Evolutionary conservation across 2,329 filamentous ascomycete genomes (phyloP), one percentile per base, ranked within the genome.

Genomic region (Esteya vermicola): DNA sequence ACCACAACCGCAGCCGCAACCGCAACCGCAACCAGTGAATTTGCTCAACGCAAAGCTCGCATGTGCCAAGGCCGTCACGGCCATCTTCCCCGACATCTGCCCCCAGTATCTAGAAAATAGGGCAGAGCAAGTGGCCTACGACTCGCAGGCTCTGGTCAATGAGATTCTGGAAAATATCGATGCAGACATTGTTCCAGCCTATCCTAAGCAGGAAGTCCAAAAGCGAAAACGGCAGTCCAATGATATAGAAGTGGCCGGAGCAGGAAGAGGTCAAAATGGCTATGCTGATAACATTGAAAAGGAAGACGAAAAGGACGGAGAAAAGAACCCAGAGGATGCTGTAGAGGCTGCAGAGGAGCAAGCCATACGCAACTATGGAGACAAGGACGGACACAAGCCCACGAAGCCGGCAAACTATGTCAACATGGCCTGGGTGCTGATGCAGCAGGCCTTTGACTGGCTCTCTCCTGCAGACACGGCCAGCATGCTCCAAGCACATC

Each of bases 41-140:
- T n/a, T n/a, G n/a, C n/a, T n/a, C 13, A 33, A 44, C 4, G 16
- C 33, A 16, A 33, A 34, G 19, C 25, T 25, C 57, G 41, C 43
- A 6, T 63, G 57, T 47, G 52, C 50, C 23, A 44, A 51, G 14
- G 41, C 46, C 4, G 49, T 63, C 13, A 45, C 57, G 9, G 34
- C 41, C 5, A 36, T 68, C 9, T 68, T 71, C 42, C 63, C 65
- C 0, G 60, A 70, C 31, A 64, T 71, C 3, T 67, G 62, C 42
- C 54, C 50, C 1, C 43, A 57, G 0, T 63, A 60, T 40, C 51
- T 70, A 12, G 42, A 50, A 6, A 34, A 43, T 5, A 41, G 60
- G 5, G 52, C 52, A 3, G 25, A 39, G 0, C 43, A 54, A 23
- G 40, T 58, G 6, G 30, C 22, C 2, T 57, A 59, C 43, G 38